Evolutionary conservation across 148 eudicot species (phyloP).

Genomic region (Nepenthes gracilis): DNA sequence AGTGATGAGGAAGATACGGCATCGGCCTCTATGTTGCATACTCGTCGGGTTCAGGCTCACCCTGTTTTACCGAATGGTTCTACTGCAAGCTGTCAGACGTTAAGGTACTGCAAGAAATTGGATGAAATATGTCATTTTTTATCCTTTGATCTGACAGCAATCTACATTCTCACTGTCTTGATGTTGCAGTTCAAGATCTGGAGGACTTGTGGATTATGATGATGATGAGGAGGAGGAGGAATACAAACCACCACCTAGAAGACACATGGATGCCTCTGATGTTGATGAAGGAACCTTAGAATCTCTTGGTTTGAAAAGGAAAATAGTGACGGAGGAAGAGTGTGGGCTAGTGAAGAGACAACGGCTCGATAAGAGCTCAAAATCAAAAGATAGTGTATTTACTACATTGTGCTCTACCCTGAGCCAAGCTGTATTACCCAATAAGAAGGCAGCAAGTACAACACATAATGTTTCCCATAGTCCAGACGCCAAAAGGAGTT

Average conservation of each 20-base stretch:
- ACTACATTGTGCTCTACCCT: conserved; percentile 68
- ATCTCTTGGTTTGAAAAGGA: conserved; percentile 50
- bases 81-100: conserved; percentile 21
- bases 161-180: neutral
- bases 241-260: conserved; percentile 82
- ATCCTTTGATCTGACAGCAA: neutral
- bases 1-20: conserved; percentile 98
- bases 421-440: conserved; percentile 60
- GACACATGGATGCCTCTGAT: conserved; percentile 41
- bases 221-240: conserved; percentile 96
- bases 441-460: conserved; percentile 36
- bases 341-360: conserved; percentile 49
- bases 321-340: conserved; percentile 43
- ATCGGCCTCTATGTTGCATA: conserved; percentile 40
- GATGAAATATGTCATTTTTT: neutral
- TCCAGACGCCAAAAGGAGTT: conserved; percentile 17
- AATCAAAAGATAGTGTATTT: conserved; percentile 53
- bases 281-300: conserved; percentile 55
- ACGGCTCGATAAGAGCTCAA: conserved; percentile 31
- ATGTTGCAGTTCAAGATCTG: conserved; percentile 37
- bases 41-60: conserved; percentile 23
- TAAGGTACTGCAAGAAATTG: conserved; percentile 35
- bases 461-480: conserved; percentile 15
- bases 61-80: conserved; percentile 57
- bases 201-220: conserved; percentile 87